Evolutionary conservation across 2,329 filamentous ascomycete genomes (phyloP).

Genomic region (Reticulascus tulasneorum): DNA sequence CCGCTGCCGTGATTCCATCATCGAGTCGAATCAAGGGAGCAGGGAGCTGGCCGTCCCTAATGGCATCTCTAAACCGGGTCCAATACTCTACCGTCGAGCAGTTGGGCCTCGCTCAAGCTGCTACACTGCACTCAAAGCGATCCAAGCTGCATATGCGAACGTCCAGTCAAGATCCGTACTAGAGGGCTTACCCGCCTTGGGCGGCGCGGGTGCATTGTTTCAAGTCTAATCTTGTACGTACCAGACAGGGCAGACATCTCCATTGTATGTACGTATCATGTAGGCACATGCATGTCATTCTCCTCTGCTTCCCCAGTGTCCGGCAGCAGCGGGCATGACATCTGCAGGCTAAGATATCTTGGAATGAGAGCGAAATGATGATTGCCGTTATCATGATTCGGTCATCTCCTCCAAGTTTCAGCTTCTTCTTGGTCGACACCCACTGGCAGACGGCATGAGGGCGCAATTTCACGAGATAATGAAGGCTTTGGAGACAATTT

Average conservation of each 20-base stretch:
- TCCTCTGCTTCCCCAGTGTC: no score
- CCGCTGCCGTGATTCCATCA: slow-evolving; percentile 11
- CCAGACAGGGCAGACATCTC: no score
- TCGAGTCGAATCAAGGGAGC: no score
- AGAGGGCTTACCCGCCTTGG: slow-evolving; percentile 5
- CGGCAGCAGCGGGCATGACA: no score
- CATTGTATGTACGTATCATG: slow-evolving; percentile 9
- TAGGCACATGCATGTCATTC: slow-evolving; percentile 13
- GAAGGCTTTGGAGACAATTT: not conserved
- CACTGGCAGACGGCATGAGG: not conserved
- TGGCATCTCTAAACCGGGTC: slow-evolving; percentile 2
- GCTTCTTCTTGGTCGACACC: not conserved
- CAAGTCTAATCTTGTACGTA: slow-evolving; percentile 10
- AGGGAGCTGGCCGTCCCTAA: slow-evolving; percentile 7
- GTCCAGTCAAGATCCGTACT: slow-evolving; percentile 1
- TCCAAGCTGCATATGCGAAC: slow-evolving; percentile 6
- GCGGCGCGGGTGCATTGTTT: slow-evolving; percentile 13
- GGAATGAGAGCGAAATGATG: slow-evolving; percentile 6
- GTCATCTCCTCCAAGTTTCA: slow-evolving; percentile 10
- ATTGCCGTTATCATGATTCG: not conserved
- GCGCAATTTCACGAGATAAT: not conserved
- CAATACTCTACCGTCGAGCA: not conserved
- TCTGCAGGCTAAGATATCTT: no score
- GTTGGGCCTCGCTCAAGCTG: not conserved
- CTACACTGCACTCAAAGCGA: slow-evolving; percentile 1